phyloP scores from a whole-genome alignment of 2,329 filamentous ascomycete species.

The Diaporthe velutina region DNA sequence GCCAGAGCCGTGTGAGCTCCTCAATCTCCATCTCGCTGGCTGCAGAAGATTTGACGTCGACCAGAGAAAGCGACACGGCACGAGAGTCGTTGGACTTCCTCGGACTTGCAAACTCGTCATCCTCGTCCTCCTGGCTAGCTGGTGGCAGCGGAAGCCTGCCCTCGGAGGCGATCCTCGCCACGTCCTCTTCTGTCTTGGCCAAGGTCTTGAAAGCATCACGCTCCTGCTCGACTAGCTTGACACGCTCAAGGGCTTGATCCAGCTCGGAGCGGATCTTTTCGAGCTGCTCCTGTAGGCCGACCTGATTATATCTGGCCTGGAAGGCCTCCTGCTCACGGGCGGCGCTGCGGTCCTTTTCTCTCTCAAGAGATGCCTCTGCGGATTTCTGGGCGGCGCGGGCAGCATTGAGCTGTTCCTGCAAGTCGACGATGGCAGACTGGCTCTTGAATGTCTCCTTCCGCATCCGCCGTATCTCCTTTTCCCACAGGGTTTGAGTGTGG shows the following conservation, averaged over 20 bases:
- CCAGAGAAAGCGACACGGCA: conserved; percentile 58
- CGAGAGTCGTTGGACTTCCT: conserved; percentile 61
- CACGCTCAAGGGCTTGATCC: conserved; percentile 70
- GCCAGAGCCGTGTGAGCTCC: conserved; percentile 64
- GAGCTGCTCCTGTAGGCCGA: conserved; percentile 72
- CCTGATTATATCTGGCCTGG: conserved; percentile 74
- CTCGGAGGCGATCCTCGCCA: conserved; percentile 79
- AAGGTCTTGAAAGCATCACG: conserved; percentile 80
- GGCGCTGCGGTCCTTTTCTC: conserved; percentile 72
- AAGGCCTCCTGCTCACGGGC: conserved; percentile 79
- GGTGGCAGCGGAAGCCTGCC: conserved; percentile 75
- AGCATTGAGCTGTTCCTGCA: conserved; percentile 80
- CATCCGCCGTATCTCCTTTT: conserved; percentile 78
- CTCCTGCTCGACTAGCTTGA: conserved; percentile 78
- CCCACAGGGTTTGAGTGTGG: conserved; percentile 76
- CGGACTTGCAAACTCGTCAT: conserved; percentile 72
- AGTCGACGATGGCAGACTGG: conserved; percentile 76
- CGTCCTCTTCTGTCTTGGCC: conserved; percentile 77
- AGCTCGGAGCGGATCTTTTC: conserved; percentile 51
- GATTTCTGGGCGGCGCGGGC: conserved; percentile 67
- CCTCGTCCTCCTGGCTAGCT: conserved; percentile 53
- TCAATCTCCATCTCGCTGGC: conserved; percentile 71
- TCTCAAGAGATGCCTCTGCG: conserved; percentile 70
- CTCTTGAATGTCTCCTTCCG: conserved; percentile 82
- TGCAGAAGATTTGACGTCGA: conserved; percentile 67